Evolutionary conservation across 257 asterid species (phyloP).

Genomic region (Thymus quinquecostatus): DNA sequence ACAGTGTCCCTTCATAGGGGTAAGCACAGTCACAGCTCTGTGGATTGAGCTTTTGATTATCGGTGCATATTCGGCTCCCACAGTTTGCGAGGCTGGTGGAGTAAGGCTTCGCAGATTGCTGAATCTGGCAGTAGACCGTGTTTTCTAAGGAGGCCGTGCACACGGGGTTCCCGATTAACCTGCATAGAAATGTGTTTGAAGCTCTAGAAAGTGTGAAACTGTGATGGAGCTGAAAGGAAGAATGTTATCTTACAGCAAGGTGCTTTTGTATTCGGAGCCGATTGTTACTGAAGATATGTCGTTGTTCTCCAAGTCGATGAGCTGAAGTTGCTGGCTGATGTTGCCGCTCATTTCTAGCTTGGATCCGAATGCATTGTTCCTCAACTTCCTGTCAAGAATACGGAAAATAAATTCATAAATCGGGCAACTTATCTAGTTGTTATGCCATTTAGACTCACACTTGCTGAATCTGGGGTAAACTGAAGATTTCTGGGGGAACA

Average conservation of each 20-base stretch:
- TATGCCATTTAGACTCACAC: conserved; percentile 61
- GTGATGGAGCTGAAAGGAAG: not conserved
- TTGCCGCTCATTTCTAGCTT: conserved; percentile 75
- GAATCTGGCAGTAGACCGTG: conserved; percentile 81
- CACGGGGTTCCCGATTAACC: conserved; percentile 91
- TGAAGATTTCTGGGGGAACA: conserved; percentile 67
- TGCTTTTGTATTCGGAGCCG: conserved; percentile 79
- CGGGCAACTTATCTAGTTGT: not conserved
- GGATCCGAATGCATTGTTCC: conserved; percentile 72
- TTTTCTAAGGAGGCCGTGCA: conserved; percentile 68
- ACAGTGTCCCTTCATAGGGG: conserved; percentile 85
- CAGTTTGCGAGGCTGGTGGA: conserved; percentile 92
- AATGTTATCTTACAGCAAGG: conserved; percentile 60
- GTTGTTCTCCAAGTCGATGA: conserved; percentile 79
- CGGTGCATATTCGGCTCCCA: conserved; percentile 68
- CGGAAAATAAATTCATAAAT: not conserved
- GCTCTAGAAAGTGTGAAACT: not conserved
- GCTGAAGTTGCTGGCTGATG: conserved; percentile 66
- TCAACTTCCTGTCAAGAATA: conserved; percentile 66
- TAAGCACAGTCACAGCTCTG: conserved; percentile 91
- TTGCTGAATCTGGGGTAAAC: conserved; percentile 84
- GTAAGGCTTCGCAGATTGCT: conserved; percentile 67
- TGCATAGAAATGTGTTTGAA: conserved; percentile 33
- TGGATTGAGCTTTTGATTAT: conserved; percentile 72
- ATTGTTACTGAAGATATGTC: conserved; percentile 74